Percentiles rank a stretch among this genome's conserved stretches.
Evolutionary conservation across 2,329 filamentous ascomycete genomes (phyloP).

Genomic region (Aphanocladium album): DNA sequence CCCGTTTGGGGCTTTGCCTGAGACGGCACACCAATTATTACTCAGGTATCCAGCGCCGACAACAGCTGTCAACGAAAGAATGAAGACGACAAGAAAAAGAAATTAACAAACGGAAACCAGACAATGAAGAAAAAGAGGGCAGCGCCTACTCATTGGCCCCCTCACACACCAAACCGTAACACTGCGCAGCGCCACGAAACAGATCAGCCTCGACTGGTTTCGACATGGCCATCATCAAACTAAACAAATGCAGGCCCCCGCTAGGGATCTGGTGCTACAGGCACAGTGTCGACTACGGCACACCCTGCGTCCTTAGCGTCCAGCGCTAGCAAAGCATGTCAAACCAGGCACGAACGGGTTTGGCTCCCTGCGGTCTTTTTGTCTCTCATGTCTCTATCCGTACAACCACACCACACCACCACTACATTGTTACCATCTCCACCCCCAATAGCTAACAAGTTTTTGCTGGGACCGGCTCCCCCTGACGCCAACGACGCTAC

Average conservation of each 20-base stretch:
- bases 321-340: background rate
- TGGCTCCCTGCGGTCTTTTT: background rate
- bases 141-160: background rate
- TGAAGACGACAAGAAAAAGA: no score
- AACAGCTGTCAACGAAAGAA: no score
- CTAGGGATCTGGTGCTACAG: slow-evolving; percentile 2
- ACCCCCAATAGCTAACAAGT: no score
- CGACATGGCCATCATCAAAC: slow-evolving; percentile 8
- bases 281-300: slow-evolving; percentile 4
- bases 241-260: slow-evolving; percentile 4
- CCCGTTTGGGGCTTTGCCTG: background rate
- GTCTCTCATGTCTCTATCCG: background rate
- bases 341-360: slow-evolving; percentile 1
- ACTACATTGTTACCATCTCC: no score
- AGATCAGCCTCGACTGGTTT: slow-evolving; percentile 10
- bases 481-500: background rate
- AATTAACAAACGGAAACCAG: no score
- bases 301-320: background rate
- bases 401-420: background rate
- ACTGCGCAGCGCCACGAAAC: background rate
- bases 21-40: background rate
- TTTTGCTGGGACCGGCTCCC: no score
- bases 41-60: background rate
- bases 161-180: background rate
- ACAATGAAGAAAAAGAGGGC: no score